Percentiles rank a stretch among this genome's conserved stretches.
phyloP scores from a whole-genome alignment of 2,329 filamentous ascomycete genomes.

The Thielaviopsis punctulata region DNA sequence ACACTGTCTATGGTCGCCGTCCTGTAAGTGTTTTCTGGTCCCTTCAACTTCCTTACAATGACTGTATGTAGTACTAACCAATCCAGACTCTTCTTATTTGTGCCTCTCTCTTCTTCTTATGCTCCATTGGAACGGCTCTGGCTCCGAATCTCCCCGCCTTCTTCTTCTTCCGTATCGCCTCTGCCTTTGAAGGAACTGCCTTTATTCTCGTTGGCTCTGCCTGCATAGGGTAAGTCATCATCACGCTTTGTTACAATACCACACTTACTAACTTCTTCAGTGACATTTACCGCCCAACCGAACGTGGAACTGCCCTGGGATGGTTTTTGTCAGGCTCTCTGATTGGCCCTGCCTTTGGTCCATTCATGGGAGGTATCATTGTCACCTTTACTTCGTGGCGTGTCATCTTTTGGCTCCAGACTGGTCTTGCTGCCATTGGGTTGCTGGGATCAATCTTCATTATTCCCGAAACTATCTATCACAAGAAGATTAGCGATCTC shows the following conservation, averaged over 20 bases:
- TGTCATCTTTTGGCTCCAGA: constrained; percentile 62
- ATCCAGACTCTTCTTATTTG: constrained; percentile 30
- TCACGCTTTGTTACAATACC: not conserved
- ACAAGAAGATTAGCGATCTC: constrained; percentile 44
- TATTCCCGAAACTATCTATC: constrained; percentile 56
- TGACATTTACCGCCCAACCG: constrained; percentile 46
- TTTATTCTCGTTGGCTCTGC: constrained; percentile 57
- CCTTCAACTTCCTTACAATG: not conserved
- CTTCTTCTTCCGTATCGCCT: constrained; percentile 57
- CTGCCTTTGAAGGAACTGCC: constrained; percentile 57
- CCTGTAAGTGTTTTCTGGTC: constrained; percentile 27
- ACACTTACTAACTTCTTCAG: constrained; percentile 15
- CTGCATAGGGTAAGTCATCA: constrained; percentile 38
- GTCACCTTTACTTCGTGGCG: constrained; percentile 59
- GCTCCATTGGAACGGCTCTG: constrained; percentile 56
- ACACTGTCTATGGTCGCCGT: constrained; percentile 44
- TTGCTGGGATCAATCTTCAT: constrained; percentile 44
- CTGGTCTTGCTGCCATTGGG: constrained; percentile 44
- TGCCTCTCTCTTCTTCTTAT: constrained; percentile 45
- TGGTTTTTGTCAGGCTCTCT: constrained; percentile 59
- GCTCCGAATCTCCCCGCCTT: constrained; percentile 54
- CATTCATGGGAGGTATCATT: constrained; percentile 58
- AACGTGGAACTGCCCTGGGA: constrained; percentile 53
- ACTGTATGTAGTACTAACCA: not conserved
- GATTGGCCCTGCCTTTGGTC: constrained; percentile 53